Conservation (phyloP, 495 filamentous ascomycete genomes). For the Aspergillus ostianus region DNA sequence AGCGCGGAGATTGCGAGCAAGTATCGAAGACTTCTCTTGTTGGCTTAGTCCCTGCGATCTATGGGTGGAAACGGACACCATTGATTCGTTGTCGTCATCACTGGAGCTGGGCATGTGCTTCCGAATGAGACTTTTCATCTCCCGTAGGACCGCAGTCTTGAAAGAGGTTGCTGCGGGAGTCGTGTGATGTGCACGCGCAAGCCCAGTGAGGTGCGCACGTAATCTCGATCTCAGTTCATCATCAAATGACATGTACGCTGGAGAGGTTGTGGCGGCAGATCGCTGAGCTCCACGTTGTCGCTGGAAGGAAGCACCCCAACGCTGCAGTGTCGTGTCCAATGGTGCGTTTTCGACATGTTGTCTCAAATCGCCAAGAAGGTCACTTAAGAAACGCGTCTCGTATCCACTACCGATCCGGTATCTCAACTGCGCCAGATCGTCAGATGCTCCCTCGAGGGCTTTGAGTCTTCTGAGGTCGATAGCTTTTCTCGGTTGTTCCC, state of each 20-base stretch:
- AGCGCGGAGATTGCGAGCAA: slow-evolving; percentile 88
- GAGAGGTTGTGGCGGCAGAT: slow-evolving; percentile 63
- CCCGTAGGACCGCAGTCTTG: slow-evolving; percentile 79
- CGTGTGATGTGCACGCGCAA: slow-evolving; percentile 75
- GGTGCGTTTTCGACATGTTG: slow-evolving; percentile 79
- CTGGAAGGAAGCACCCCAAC: slow-evolving; percentile 66
- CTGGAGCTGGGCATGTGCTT: slow-evolving; percentile 83
- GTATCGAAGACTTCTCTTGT: slow-evolving; percentile 83
- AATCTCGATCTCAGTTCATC: slow-evolving; percentile 67
- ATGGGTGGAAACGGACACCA: slow-evolving; percentile 82
- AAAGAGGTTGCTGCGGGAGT: slow-evolving; percentile 79
- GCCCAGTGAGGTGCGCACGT: slow-evolving; percentile 65
- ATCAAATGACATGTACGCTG: slow-evolving; percentile 70
- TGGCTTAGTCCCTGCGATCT: slow-evolving; percentile 67
- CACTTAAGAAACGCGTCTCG: slow-evolving; percentile 75
- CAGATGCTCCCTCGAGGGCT: slow-evolving; percentile 75
- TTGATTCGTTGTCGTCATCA: slow-evolving; percentile 89
- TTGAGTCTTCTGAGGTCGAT: slow-evolving; percentile 74
- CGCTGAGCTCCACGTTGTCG: slow-evolving; percentile 64
- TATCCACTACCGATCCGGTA: slow-evolving; percentile 83
- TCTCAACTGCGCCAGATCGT: slow-evolving; percentile 71
- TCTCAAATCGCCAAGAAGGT: slow-evolving; percentile 75
- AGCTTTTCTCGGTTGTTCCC: slow-evolving; percentile 30
- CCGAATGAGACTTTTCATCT: slow-evolving; percentile 84
- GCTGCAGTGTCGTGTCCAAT: slow-evolving; percentile 67